Percentiles rank a stretch among this genome's conserved stretches.
Conservation (phyloP, 352 stramenopile genomes). For the Elongisporangium anandrum region DNA sequence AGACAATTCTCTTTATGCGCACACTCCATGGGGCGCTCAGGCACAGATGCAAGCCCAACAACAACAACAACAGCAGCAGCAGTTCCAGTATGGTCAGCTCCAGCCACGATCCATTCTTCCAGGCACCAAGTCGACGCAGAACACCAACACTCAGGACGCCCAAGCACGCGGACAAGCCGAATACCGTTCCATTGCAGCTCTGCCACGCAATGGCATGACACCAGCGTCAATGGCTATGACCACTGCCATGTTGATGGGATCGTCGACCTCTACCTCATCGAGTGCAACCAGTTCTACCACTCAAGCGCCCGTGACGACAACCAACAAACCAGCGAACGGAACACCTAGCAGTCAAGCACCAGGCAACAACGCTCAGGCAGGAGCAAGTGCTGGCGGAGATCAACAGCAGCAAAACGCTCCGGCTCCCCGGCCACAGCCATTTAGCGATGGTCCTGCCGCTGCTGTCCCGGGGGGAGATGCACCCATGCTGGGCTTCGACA, state of each 20-base stretch:
- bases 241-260: neutral
- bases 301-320: neutral
- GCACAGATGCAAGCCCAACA: slow-evolving; percentile 9
- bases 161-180: neutral
- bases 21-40: slow-evolving; percentile 6
- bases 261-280: neutral
- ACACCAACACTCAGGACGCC: neutral
- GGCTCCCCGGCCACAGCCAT: slow-evolving; percentile 13
- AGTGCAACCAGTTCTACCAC: neutral
- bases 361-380: slow-evolving; percentile 9
- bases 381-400: neutral
- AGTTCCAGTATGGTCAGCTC: slow-evolving; percentile 21
- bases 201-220: neutral
- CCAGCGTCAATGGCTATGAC: neutral
- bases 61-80: slow-evolving; percentile 13
- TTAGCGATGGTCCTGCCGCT: neutral
- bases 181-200: neutral
- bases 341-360: neutral
- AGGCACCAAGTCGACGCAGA: neutral
- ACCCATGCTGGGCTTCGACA: slow-evolving; percentile 9
- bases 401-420: slow-evolving; percentile 7
- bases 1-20: slow-evolving; percentile 18
- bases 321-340: neutral
- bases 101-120: slow-evolving; percentile 2
- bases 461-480: neutral